Percentiles rank a stretch among this genome's conserved stretches.
phyloP scores from a whole-genome alignment of 352 stramenopile species.

The Phytophthora syringae region DNA sequence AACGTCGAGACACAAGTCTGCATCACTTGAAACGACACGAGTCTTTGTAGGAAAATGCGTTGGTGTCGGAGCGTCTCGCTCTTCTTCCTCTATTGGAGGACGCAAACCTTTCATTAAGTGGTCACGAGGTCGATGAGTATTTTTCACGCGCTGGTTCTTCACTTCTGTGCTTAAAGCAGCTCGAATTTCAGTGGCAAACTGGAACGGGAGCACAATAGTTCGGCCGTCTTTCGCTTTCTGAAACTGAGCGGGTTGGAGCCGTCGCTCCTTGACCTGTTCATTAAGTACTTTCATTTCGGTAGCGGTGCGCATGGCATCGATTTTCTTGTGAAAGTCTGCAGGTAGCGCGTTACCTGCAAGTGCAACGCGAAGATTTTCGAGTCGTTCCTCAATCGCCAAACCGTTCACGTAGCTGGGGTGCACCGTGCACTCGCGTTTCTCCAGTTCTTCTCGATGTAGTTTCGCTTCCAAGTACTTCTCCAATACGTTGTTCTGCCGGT shows the following conservation, averaged over 20 bases:
- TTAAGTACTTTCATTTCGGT: conserved; percentile 40
- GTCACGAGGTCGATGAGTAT: conserved; percentile 9
- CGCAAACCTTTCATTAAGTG: conserved; percentile 31
- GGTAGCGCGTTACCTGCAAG: conserved; percentile 54
- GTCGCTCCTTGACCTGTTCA: conserved; percentile 33
- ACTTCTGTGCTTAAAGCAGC: conserved; percentile 17
- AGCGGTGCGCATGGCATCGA: conserved; percentile 51
- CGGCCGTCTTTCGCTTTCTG: conserved; percentile 41
- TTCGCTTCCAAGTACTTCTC: conserved; percentile 48
- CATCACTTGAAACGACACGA: neutral
- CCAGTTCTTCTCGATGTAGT: conserved; percentile 46
- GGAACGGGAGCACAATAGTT: conserved; percentile 55
- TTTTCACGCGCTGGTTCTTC: conserved; percentile 19
- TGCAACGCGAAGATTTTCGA: conserved; percentile 46
- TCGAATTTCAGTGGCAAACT: conserved; percentile 47
- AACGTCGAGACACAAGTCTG: conserved; percentile 45
- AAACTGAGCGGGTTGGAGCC: conserved; percentile 42
- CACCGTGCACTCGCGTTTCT: conserved; percentile 48
- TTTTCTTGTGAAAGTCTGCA: conserved; percentile 59
- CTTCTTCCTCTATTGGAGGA: neutral
- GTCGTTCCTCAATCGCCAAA: conserved; percentile 53
- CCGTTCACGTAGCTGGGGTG: conserved; percentile 59
- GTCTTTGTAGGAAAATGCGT: neutral
- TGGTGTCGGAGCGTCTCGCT: conserved; percentile 3
- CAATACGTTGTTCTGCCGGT: conserved; percentile 54